Conservation (phyloP, 2,329 filamentous ascomycete species). For the Fusarium circinatum region DNA sequence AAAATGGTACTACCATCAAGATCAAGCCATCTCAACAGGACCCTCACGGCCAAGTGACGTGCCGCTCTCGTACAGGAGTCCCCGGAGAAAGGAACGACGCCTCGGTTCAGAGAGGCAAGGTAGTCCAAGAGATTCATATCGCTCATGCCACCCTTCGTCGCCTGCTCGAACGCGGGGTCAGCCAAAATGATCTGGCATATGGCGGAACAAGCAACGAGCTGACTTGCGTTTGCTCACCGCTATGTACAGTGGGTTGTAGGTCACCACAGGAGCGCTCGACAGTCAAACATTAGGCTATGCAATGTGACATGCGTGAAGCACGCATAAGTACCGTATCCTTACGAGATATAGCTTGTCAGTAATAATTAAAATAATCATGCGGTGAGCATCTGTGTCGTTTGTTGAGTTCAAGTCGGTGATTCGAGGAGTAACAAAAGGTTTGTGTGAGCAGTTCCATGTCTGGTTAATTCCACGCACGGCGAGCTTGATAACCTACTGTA, state of each 20-base stretch:
- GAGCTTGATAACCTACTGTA: neutral
- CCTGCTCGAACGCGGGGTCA: constrained; percentile 6
- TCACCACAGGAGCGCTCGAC: neutral
- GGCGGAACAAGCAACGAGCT: neutral
- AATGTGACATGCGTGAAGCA: constrained; percentile 1
- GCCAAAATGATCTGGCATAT: neutral
- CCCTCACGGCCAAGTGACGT: constrained; percentile 37
- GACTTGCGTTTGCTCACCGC: constrained; percentile 31
- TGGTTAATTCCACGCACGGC: neutral
- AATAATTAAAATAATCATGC: neutral
- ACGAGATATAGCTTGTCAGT: neutral
- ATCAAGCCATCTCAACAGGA: constrained; percentile 22
- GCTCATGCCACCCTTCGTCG: neutral
- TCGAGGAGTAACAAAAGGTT: neutral
- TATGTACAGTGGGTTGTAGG: neutral
- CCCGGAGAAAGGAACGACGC: constrained; percentile 32
- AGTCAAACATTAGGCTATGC: constrained; percentile 1
- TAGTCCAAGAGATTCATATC: neutral
- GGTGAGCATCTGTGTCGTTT: neutral
- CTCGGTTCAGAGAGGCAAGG: neutral
- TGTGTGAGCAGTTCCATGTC: neutral
- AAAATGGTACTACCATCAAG: neutral
- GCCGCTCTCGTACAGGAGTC: constrained; percentile 40
- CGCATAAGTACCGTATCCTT: neutral
- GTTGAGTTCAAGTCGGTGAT: neutral